Conservation (phyloP, 2,329 filamentous ascomycete species). For the Fonsecaea pedrosoi region DNA sequence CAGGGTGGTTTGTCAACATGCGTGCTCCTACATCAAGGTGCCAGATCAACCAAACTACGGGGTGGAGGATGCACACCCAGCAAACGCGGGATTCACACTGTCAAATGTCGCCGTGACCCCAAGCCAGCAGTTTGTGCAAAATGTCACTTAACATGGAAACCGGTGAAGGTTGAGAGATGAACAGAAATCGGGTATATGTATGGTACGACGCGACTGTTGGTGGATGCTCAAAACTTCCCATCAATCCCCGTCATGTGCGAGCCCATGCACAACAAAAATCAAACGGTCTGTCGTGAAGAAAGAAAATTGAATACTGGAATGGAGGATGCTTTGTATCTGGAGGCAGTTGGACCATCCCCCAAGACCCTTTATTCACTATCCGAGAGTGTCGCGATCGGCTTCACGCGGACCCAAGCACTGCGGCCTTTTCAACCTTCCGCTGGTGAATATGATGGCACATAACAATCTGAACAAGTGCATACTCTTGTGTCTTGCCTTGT, state of each 20-base stretch:
- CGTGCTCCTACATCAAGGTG: background rate
- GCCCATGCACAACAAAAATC: background rate
- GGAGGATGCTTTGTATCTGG: background rate
- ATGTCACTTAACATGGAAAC: background rate
- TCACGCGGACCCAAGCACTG: background rate
- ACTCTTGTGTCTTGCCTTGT: conserved; percentile 1
- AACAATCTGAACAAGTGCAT: background rate
- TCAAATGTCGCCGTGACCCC: background rate
- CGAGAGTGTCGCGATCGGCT: background rate
- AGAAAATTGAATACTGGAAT: background rate
- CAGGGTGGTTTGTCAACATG: background rate
- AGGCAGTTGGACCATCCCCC: background rate
- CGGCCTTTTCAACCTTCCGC: background rate
- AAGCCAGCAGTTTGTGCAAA: background rate
- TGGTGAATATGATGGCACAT: background rate
- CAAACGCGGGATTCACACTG: background rate
- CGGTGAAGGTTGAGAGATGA: background rate
- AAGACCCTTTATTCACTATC: background rate
- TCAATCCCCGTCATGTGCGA: background rate
- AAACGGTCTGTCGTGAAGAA: background rate
- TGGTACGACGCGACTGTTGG: background rate
- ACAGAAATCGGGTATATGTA: background rate
- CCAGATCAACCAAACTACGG: background rate
- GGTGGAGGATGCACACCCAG: background rate
- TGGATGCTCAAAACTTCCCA: too few relatives aligned